phyloP scores from a whole-genome alignment of 2,329 filamentous ascomycete genomes.

The Sporothrix pallida region DNA sequence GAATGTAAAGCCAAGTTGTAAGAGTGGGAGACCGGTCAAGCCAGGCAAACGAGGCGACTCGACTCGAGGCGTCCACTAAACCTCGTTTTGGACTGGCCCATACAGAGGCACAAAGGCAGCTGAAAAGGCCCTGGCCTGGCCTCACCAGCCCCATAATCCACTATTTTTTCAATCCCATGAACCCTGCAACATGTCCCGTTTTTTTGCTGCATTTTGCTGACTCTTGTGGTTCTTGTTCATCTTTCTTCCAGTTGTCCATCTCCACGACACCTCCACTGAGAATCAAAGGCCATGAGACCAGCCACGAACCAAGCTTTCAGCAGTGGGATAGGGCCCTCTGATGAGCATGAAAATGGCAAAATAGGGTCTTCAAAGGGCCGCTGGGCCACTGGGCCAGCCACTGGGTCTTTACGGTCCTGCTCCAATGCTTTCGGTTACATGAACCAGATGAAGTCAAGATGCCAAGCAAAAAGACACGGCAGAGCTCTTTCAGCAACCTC shows the following conservation, averaged over 20 bases:
- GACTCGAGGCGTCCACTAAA: constrained; percentile 5
- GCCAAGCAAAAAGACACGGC: constrained; percentile 15
- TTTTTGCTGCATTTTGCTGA: constrained; percentile 3
- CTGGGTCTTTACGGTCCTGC: background rate
- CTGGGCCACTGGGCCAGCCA: background rate
- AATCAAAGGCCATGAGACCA: background rate
- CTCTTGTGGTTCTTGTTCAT: background rate
- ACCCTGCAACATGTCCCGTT: background rate
- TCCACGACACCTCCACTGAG: background rate
- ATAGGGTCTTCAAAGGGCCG: background rate
- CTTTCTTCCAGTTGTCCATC: background rate
- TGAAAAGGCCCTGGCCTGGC: background rate
- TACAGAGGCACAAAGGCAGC: background rate
- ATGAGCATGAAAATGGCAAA: background rate
- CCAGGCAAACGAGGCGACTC: background rate
- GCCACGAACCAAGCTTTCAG: constrained; percentile 22
- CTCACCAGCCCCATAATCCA: background rate
- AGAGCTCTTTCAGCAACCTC: constrained; percentile 14
- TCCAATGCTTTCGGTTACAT: constrained; percentile 7
- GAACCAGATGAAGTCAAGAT: constrained; percentile 19
- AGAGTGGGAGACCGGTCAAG: background rate
- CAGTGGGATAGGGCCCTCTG: background rate
- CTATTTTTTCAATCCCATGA: background rate
- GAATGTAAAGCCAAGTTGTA: background rate
- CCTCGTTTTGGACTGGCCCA: background rate